These are phyloP conservation scores for Podaxis sp. DNA, from an alignment of 768 basidiomycete species.

Conservation along the genomic window DNA sequence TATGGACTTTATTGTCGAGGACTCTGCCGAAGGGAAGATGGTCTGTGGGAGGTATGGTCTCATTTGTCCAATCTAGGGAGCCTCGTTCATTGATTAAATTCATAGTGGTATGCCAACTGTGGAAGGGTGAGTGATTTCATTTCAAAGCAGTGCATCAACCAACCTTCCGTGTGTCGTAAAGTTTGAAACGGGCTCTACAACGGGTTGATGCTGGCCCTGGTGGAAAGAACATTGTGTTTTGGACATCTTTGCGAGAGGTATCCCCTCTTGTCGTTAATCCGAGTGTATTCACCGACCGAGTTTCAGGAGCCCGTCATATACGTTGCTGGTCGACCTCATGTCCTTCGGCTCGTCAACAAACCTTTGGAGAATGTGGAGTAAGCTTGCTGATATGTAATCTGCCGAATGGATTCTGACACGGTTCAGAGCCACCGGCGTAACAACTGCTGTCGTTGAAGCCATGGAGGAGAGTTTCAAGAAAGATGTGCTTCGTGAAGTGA, in stretches of 20 bases:
- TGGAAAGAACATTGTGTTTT: slow-evolving; percentile 76
- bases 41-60: slow-evolving; percentile 69
- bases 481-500: slow-evolving; percentile 85
- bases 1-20: slow-evolving; percentile 38
- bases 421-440: slow-evolving; percentile 88
- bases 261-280: neutral
- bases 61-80: neutral
- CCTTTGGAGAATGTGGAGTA: slow-evolving; percentile 96
- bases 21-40: slow-evolving; percentile 49
- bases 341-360: slow-evolving; percentile 81
- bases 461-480: slow-evolving; percentile 89
- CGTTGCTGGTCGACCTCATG: slow-evolving; percentile 83
- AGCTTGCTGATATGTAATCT: slow-evolving; percentile 26
- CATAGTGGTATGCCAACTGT: slow-evolving; percentile 93
- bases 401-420: neutral
- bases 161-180: slow-evolving; percentile 26
- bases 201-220: slow-evolving; percentile 79
- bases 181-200: slow-evolving; percentile 74
- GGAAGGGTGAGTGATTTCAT: slow-evolving; percentile 57
- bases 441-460: slow-evolving; percentile 83
- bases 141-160: neutral
- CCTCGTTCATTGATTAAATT: neutral
- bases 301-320: slow-evolving; percentile 89
- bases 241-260: slow-evolving; percentile 96
- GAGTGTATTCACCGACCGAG: slow-evolving; percentile 1